Conservation (phyloP, 768 basidiomycete species). For the Basidioascus undulatus region DNA sequence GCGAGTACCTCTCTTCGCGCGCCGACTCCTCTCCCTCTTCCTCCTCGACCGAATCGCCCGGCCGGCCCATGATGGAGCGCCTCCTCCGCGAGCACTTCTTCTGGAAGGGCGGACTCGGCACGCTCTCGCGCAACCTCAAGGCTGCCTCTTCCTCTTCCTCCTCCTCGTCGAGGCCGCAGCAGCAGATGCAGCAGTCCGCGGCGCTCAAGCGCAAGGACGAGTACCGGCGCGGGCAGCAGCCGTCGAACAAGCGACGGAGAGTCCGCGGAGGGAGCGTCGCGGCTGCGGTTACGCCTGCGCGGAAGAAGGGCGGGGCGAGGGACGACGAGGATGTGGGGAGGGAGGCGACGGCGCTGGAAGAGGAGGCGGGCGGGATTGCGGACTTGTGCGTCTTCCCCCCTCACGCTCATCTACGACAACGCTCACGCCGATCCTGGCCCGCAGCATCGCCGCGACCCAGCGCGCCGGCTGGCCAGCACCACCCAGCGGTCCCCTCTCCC, state of each 20-base stretch:
- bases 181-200: conserved; percentile 31
- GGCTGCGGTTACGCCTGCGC: conserved; percentile 3
- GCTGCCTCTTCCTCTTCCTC: no score
- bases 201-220: conserved; percentile 56
- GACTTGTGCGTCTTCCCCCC: conserved; percentile 28
- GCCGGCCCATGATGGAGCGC: conserved; percentile 51
- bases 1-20: conserved; percentile 55
- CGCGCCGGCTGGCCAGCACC: no score
- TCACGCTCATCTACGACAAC: background rate
- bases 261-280: conserved; percentile 43
- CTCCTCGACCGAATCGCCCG: conserved; percentile 30
- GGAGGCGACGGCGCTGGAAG: conserved; percentile 9
- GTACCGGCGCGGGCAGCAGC: conserved; percentile 23
- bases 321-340: conserved; percentile 7
- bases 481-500: no score
- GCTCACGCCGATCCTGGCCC: no score
- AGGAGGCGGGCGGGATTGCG: conserved; percentile 27
- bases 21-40: no score
- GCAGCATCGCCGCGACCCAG: no score
- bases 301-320: background rate
- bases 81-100: conserved; percentile 48
- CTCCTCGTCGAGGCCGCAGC: conserved; percentile 7
- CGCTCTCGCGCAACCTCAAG: conserved; percentile 12
- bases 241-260: conserved; percentile 35
- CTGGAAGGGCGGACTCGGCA: conserved; percentile 39